Evolutionary conservation across 164 flowering plant species (phyloP).

Genomic region (Stephania yunnanensis): DNA sequence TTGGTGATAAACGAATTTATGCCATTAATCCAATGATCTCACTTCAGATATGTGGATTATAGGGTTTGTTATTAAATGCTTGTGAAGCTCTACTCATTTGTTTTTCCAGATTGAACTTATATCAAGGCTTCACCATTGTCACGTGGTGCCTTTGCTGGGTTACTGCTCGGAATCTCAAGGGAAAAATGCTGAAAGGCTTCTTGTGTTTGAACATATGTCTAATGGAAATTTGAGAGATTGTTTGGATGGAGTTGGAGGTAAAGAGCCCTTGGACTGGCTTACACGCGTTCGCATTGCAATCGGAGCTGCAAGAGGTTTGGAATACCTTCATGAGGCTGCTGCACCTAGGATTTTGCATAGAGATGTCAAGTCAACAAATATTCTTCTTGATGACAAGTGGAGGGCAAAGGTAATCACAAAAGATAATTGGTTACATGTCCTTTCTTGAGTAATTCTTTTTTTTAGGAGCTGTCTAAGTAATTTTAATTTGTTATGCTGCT

Average conservation of each 20-base stretch:
- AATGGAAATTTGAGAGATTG: slow-evolving; percentile 86
- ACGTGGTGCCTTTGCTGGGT: slow-evolving; percentile 89
- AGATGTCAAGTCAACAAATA: slow-evolving; percentile 94
- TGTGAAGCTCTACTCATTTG: slow-evolving; percentile 1
- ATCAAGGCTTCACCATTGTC: slow-evolving; percentile 87
- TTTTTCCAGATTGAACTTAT: slow-evolving; percentile 65
- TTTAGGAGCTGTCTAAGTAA: background rate
- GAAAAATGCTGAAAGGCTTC: slow-evolving; percentile 63
- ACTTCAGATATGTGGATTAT: background rate
- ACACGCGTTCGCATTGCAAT: slow-evolving; percentile 81
- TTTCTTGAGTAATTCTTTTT: background rate
- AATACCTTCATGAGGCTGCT: slow-evolving; percentile 97
- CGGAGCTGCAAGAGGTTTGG: slow-evolving; percentile 96
- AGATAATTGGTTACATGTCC: background rate
- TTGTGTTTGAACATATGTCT: slow-evolving; percentile 79
- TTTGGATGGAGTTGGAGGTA: slow-evolving; percentile 53
- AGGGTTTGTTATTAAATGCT: background rate
- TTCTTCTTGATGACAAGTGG: slow-evolving; percentile 83
- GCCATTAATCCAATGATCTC: background rate
- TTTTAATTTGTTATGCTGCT: background rate
- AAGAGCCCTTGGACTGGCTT: slow-evolving; percentile 59
- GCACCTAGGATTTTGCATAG: slow-evolving; percentile 95
- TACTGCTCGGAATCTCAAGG: slow-evolving; percentile 80
- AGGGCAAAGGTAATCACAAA: slow-evolving; percentile 57
- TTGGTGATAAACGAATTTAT: background rate